Base-by-base conservation (phyloP, 345 rosid genomes). In the Salix suchowensis region DNA sequence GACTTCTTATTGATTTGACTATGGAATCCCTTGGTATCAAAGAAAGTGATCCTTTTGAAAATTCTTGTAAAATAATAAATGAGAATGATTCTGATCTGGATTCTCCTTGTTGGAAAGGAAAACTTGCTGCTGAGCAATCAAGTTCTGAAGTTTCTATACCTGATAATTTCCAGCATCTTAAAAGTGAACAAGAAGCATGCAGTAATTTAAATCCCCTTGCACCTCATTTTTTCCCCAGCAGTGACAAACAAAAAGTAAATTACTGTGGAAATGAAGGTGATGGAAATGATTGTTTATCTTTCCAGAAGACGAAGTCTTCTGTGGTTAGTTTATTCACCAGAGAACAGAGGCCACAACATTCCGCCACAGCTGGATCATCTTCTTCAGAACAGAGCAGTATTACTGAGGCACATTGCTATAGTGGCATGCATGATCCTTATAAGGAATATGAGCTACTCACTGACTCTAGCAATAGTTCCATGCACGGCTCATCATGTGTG, bases 71-170 rank as follows among this genome's bases (percentile, higher is more conserved):
- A 39, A 55, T 28, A 4, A 42, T 69, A 52, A 85, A 78, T 1
- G 66, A 76, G 67, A 81, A 78, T 48, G 89, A 88, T 70, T 81
- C 85, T 67, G 94, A 89, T 70, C 80, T 87, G 72, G 96, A 91
- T 82, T 84, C 90, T 72, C 91, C 96, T 61, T 89, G 93, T 79
- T 91, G 92, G 93, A 83, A 66, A 80, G 92, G 96, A 77, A 83
- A 69, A 24, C 73, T 32, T 50, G 69, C 64, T 36, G 10, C 65
- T 71, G 42, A 66, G 58, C 78, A 72, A 42, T 61, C 61, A 67
- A 23, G 75, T 0, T 75, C 40, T 52, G 70, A 66, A 40, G 76
- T 72, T 76, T 16, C 76, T 21, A 70, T 36, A 42, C 74, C 80
- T 61, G 15, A 66, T 65, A 54, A 69, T 60, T 70, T 65, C 10